Evolutionary conservation across 1,284 basidiomycete genomes (phyloP), one percentile per base, ranked within the genome.

Genomic region (Melampsora americana): DNA sequence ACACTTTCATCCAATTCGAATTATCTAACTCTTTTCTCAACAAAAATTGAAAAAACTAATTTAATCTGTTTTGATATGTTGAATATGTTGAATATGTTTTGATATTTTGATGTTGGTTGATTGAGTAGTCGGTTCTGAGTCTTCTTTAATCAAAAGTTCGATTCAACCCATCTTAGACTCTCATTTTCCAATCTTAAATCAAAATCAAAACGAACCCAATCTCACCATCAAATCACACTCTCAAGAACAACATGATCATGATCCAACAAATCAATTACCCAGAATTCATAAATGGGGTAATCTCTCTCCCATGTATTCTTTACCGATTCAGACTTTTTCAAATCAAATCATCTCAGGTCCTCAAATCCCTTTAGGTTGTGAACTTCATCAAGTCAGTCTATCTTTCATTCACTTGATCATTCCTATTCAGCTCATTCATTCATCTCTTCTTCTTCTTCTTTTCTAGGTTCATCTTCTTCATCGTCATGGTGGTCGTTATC

Each of bases 401-500:
- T n/a, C 48, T 42, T 46, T 28, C 1, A n/a, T 12, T n/a, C n/a
- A n/a, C n/a, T n/a, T n/a, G n/a, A n/a, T n/a, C n/a, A n/a, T n/a
- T n/a, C n/a, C n/a, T n/a, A n/a, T n/a, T n/a, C n/a, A n/a, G n/a
- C n/a, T n/a, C n/a, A n/a, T n/a, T n/a, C n/a, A n/a, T n/a, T n/a
- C n/a, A n/a, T 39, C 7, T 11, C 62, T 6, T 11, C 32, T 26
- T 65, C 32, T 26, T 12, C 11, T 39, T 6, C 18, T 66, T n/a
- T 66, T 23, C 18, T 30, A 73, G 71, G 30, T 73, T 28, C 71
- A 73, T 65, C 26, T 73, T 12, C 7, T 73, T 14, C 71, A 73
- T 53, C 71, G 71, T 18, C 71, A 73, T 66, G 71, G 71, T 30
- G 71, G 62, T n/a, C 65, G 71, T 28, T 73, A 73, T 46, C 71